Percentiles rank a stretch among this genome's conserved stretches.
Conservation (phyloP, 1,284 basidiomycete genomes). For the Cutaneotrichosporon sp. region DNA sequence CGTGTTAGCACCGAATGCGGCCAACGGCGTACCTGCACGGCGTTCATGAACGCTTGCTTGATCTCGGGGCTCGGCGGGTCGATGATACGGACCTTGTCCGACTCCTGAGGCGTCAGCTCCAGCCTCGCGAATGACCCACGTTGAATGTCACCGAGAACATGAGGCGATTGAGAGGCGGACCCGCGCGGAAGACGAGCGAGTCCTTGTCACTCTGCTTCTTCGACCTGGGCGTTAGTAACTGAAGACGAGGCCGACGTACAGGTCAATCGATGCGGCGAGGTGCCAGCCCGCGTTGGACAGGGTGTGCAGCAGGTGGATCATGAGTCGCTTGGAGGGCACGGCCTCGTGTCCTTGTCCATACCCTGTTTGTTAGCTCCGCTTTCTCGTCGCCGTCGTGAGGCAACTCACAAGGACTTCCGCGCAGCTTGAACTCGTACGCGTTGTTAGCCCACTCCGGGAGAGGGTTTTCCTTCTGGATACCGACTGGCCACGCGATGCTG, state of each 20-base stretch:
- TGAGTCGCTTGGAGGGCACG: slow-evolving; percentile 29
- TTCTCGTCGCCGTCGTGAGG: neutral
- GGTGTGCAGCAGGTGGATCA: slow-evolving; percentile 29
- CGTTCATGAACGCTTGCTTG: slow-evolving; percentile 26
- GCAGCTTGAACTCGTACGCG: slow-evolving; percentile 34
- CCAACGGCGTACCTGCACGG: slow-evolving; percentile 25
- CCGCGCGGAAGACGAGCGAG: slow-evolving; percentile 34
- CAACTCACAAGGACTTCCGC: slow-evolving; percentile 33
- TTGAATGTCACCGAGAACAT: slow-evolving; percentile 40
- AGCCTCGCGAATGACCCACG: slow-evolving; percentile 12
- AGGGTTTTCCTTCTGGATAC: slow-evolving; percentile 23
- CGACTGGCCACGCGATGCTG: slow-evolving; percentile 23
- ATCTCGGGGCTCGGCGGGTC: slow-evolving; percentile 31
- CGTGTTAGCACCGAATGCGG: neutral
- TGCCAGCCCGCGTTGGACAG: slow-evolving; percentile 35
- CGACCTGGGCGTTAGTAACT: neutral
- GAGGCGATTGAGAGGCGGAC: slow-evolving; percentile 24
- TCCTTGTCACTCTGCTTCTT: slow-evolving; percentile 40
- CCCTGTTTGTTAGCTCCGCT: slow-evolving; percentile 21
- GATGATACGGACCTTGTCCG: slow-evolving; percentile 42
- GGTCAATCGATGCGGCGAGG: slow-evolving; percentile 26
- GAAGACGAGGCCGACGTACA: slow-evolving; percentile 10
- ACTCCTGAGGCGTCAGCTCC: neutral
- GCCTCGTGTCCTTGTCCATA: slow-evolving; percentile 31
- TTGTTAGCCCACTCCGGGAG: neutral